A percentile compares a stretch with the other conserved stretches of the same genome.
Evolutionary conservation across 108 stramenopile species (phyloP).

Genomic region (Fistulifera solaris): DNA sequence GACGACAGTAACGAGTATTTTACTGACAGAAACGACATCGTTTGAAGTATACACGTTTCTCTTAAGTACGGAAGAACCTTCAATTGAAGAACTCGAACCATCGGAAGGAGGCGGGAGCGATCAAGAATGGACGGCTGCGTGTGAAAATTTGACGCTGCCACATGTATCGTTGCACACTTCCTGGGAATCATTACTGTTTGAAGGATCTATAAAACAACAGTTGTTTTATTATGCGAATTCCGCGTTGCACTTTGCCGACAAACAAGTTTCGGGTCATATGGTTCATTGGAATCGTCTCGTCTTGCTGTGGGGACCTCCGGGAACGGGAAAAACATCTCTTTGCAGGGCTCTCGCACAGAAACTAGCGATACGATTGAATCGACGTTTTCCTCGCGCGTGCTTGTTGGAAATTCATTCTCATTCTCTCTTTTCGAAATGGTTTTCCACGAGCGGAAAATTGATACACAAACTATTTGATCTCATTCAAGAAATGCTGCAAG

Average conservation of each 20-base stretch:
- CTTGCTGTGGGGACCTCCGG: conserved; percentile 75
- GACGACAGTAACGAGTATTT: too few relatives aligned
- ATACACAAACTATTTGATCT: conserved; percentile 62
- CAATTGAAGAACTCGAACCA: conserved; percentile 18
- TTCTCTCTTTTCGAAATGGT: conserved; percentile 84
- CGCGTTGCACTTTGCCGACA: conserved; percentile 32
- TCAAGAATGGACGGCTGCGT: conserved; percentile 36
- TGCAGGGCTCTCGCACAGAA: conserved; percentile 74
- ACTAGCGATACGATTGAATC: conserved; percentile 50
- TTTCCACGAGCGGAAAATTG: conserved; percentile 79
- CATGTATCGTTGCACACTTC: conserved; percentile 29
- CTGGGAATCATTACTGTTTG: conserved; percentile 39
- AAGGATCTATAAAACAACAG: conserved; percentile 13
- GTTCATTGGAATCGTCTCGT: conserved; percentile 77
- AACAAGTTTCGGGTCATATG: conserved; percentile 28
- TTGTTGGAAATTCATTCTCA: conserved; percentile 80
- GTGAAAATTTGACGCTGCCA: conserved; percentile 38
- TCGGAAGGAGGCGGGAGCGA: conserved; percentile 27
- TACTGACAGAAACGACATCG: too few relatives aligned
- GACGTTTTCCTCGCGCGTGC: conserved; percentile 37
- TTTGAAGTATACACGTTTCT: conserved; percentile 17
- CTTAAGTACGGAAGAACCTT: conserved; percentile 29
- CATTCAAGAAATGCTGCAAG: conserved; percentile 68
- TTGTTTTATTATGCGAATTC: conserved; percentile 34
- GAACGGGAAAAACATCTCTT: conserved; percentile 73